Evolutionary conservation across 2,329 filamentous ascomycete species (phyloP).

Genomic region (Apiospora sp.): DNA sequence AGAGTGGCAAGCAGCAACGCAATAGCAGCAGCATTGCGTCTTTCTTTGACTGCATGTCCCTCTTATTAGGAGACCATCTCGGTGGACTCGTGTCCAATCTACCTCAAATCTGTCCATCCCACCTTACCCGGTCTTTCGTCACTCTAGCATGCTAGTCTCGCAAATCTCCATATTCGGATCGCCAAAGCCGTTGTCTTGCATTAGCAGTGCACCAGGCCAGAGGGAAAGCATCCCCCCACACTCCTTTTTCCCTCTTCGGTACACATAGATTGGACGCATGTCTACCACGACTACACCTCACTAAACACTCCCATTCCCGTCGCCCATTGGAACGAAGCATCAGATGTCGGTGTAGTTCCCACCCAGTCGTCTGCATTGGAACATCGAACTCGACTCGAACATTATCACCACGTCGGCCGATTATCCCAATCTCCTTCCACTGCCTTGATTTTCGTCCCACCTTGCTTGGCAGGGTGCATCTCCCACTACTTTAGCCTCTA

Average conservation of each 20-base stretch:
- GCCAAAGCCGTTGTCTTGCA: slow-evolving; percentile 21
- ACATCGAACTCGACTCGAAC: slow-evolving; percentile 10
- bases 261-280: neutral
- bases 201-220: slow-evolving; percentile 12
- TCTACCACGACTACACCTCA: neutral
- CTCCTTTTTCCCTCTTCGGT: slow-evolving; percentile 12
- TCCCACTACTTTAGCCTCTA: slow-evolving; percentile 13
- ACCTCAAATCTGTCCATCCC: slow-evolving; percentile 5
- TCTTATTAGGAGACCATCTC: neutral
- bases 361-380: neutral
- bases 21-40: neutral
- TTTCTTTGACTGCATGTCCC: neutral
- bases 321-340: slow-evolving; percentile 12
- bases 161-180: slow-evolving; percentile 21
- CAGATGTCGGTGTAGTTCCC: slow-evolving; percentile 20
- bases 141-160: slow-evolving; percentile 18
- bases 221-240: slow-evolving; percentile 4
- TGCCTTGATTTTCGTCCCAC: slow-evolving; percentile 7
- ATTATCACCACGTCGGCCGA: slow-evolving; percentile 9
- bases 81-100: slow-evolving; percentile 2
- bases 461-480: neutral
- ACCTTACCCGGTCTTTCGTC: slow-evolving; percentile 21
- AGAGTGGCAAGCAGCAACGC: neutral
- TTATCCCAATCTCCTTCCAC: slow-evolving; percentile 9
- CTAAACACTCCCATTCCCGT: neutral